A percentile compares a stretch with the other conserved stretches of the same genome.
phyloP scores from a whole-genome alignment of 2,329 filamentous ascomycete species.

The Incumbomyces delicatus region DNA sequence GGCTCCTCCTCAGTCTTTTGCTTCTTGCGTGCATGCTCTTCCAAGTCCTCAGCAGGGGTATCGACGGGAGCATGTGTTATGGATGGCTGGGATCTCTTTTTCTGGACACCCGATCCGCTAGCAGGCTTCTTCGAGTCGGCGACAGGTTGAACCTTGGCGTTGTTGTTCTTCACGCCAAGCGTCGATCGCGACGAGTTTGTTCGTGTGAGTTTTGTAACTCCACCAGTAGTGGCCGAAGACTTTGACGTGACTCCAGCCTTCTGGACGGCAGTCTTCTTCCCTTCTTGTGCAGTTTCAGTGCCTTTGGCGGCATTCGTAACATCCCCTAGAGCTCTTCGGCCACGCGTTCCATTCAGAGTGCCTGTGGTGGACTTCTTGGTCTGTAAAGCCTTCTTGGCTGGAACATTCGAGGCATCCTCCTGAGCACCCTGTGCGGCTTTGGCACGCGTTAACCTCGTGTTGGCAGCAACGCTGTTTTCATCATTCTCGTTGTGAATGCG shows the following conservation, averaged over 20 bases:
- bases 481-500: slow-evolving; percentile 86
- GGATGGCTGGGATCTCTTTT: slow-evolving; percentile 54
- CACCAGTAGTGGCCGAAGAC: slow-evolving; percentile 59
- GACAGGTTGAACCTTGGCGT: slow-evolving; percentile 48
- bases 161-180: slow-evolving; percentile 54
- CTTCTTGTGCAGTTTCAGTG: slow-evolving; percentile 52
- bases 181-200: slow-evolving; percentile 53
- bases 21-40: slow-evolving; percentile 62
- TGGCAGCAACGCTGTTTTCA: slow-evolving; percentile 60
- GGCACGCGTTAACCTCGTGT: slow-evolving; percentile 82
- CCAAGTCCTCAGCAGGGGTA: slow-evolving; percentile 39
- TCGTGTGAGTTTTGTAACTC: slow-evolving; percentile 62
- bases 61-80: slow-evolving; percentile 44
- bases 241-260: slow-evolving; percentile 69
- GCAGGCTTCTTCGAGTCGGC: slow-evolving; percentile 62
- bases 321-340: slow-evolving; percentile 80
- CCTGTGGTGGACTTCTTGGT: slow-evolving; percentile 56
- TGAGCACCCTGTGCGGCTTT: slow-evolving; percentile 64
- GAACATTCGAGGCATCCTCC: slow-evolving; percentile 48
- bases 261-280: slow-evolving; percentile 59
- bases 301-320: slow-evolving; percentile 85
- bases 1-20: slow-evolving; percentile 36
- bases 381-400: slow-evolving; percentile 54
- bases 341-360: slow-evolving; percentile 41
- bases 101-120: slow-evolving; percentile 60